Evolutionary conservation across 2,329 filamentous ascomycete species (phyloP).

Genomic region (Pseudogymnoascus verrucosus): DNA sequence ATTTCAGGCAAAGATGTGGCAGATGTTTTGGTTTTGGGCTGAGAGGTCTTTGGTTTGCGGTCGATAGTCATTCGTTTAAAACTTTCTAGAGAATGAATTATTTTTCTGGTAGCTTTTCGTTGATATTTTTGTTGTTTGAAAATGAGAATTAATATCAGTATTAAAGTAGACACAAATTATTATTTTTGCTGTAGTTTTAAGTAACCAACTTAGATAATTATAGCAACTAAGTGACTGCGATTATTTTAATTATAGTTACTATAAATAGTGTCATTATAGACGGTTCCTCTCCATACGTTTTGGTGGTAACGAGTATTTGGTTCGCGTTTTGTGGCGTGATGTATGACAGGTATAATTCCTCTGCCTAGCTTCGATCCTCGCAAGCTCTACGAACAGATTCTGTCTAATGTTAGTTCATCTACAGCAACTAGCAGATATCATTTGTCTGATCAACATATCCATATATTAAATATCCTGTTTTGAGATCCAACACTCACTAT

Average conservation of each 20-base stretch:
- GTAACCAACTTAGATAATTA: background rate
- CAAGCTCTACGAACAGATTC: background rate
- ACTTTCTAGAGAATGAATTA: background rate
- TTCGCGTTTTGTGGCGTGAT: background rate
- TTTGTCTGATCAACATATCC: background rate
- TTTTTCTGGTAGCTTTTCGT: background rate
- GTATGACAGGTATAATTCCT: background rate
- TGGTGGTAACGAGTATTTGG: background rate
- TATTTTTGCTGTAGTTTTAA: background rate
- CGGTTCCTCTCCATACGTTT: background rate
- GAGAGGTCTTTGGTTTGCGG: background rate
- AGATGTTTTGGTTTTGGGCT: background rate
- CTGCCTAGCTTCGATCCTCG: background rate
- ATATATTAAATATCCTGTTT: background rate
- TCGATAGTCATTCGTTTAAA: background rate
- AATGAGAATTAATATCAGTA: background rate
- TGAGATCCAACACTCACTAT: background rate
- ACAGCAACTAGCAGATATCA: background rate
- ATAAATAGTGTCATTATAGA: background rate
- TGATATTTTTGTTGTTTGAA: background rate
- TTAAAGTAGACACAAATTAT: background rate
- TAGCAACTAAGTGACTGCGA: background rate
- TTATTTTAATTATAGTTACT: background rate
- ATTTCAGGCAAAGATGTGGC: background rate
- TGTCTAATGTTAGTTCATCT: background rate